These are phyloP conservation scores for Kazachstania sp. DNA, from an alignment of 1,139 yeast species.

Conservation along the genomic window DNA sequence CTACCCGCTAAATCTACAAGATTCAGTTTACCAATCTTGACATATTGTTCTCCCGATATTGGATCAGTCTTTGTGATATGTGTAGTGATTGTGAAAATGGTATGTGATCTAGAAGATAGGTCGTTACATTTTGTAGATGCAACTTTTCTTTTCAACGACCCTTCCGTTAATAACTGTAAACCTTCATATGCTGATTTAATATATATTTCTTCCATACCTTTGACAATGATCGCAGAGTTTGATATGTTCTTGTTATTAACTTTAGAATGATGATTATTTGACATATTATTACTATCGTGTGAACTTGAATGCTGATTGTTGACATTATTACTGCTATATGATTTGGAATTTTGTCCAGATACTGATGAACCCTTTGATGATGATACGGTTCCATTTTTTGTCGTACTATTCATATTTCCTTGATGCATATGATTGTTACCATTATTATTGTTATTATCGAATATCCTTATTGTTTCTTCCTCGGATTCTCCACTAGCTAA, in stretches of 20 bases:
- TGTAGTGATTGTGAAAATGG: constrained; percentile 60
- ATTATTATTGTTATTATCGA: constrained; percentile 35
- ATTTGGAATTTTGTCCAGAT: constrained; percentile 11
- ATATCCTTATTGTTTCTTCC: constrained; percentile 33
- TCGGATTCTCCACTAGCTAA: constrained; percentile 31
- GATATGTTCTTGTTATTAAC: background rate
- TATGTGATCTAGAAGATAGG: constrained; percentile 65
- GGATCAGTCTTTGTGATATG: constrained; percentile 38
- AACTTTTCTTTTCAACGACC: constrained; percentile 48
- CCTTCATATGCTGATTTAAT: constrained; percentile 37
- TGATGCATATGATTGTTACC: background rate
- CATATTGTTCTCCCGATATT: constrained; percentile 34
- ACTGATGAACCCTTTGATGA: background rate
- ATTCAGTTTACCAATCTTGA: constrained; percentile 56
- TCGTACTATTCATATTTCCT: background rate
- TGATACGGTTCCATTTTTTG: background rate
- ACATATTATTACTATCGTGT: background rate
- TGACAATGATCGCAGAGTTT: constrained; percentile 33
- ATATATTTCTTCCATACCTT: constrained; percentile 43
- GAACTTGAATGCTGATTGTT: background rate
- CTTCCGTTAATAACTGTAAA: constrained; percentile 39
- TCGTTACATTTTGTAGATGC: constrained; percentile 67
- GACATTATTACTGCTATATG: background rate
- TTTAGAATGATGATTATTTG: background rate
- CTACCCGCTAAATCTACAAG: constrained; percentile 88